phyloP scores from a whole-genome alignment of 2,329 filamentous ascomycete genomes.

The Lojkania enalia region DNA sequence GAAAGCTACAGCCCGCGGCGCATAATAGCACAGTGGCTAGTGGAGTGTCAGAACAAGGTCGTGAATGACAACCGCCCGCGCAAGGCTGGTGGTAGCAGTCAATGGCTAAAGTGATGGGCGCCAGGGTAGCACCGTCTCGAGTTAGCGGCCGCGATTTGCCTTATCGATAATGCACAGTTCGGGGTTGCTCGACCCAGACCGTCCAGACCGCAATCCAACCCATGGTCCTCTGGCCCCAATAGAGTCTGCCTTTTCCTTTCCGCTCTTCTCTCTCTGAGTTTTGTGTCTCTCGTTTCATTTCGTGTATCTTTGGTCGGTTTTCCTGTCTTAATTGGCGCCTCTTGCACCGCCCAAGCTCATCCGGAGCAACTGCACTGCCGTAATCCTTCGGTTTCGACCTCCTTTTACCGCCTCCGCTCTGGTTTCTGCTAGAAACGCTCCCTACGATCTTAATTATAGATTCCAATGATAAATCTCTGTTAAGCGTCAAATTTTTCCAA shows the following conservation, averaged over 20 bases:
- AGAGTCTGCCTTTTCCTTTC: not conserved
- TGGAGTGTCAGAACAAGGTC: too few relatives aligned
- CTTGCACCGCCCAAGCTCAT: not conserved
- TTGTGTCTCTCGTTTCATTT: too few relatives aligned
- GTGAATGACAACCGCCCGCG: too few relatives aligned
- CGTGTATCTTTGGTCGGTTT: not conserved
- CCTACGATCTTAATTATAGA: too few relatives aligned
- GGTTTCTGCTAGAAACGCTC: too few relatives aligned
- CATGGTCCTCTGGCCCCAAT: not conserved
- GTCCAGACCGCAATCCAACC: too few relatives aligned
- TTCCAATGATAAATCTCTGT: slow-evolving; percentile 9
- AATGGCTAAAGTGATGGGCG: not conserved
- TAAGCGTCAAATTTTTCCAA: slow-evolving; percentile 6
- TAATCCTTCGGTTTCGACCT: not conserved
- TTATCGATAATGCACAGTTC: slow-evolving; percentile 6
- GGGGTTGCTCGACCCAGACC: not conserved
- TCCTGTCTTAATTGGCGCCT: too few relatives aligned
- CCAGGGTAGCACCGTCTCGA: slow-evolving; percentile 1
- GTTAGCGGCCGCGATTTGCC: not conserved
- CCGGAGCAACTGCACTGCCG: not conserved
- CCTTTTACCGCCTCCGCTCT: not conserved
- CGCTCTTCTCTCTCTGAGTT: not conserved
- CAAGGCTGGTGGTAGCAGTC: not conserved
- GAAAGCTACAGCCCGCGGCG: too few relatives aligned
- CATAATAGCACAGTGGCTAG: too few relatives aligned